phyloP scores from a whole-genome alignment of 805 yeast species.

The Kodamaea kaohsiungensis region DNA sequence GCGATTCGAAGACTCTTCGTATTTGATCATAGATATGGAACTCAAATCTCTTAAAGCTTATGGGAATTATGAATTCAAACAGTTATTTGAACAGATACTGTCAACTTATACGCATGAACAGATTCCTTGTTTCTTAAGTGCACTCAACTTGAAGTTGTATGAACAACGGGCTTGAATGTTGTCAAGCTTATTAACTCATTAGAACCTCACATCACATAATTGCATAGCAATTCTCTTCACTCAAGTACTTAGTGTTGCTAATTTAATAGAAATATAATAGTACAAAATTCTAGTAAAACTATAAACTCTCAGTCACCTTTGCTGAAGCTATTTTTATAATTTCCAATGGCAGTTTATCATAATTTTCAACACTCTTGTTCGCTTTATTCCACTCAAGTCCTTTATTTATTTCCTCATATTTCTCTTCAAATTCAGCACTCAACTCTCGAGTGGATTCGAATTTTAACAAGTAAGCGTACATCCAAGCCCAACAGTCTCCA shows the following conservation, averaged over 20 bases:
- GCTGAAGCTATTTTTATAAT: slow-evolving; percentile 32
- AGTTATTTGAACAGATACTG: slow-evolving; percentile 50
- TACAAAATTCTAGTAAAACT: background rate
- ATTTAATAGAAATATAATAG: background rate
- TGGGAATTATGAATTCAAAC: slow-evolving; percentile 40
- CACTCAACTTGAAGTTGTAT: slow-evolving; percentile 65
- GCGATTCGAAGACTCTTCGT: slow-evolving; percentile 43
- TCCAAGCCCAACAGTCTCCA: slow-evolving; percentile 82
- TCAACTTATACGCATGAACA: slow-evolving; percentile 70
- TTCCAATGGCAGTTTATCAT: slow-evolving; percentile 41
- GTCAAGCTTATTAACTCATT: too few relatives aligned
- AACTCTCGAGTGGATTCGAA: slow-evolving; percentile 39
- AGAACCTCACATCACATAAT: background rate
- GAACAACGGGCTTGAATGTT: background rate
- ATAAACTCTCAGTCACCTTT: slow-evolving; percentile 7
- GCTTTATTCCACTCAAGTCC: slow-evolving; percentile 63
- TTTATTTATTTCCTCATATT: slow-evolving; percentile 48
- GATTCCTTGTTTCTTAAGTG: slow-evolving; percentile 76
- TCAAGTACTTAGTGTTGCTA: background rate
- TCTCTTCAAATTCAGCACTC: slow-evolving; percentile 36
- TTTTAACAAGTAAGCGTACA: slow-evolving; percentile 45
- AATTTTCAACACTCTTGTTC: slow-evolving; percentile 49
- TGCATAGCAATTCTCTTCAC: background rate
- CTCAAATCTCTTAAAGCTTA: slow-evolving; percentile 56
- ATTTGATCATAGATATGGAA: slow-evolving; percentile 58